phyloP scores from a whole-genome alignment of 139 green algal species.

The Eudorina sp. region DNA sequence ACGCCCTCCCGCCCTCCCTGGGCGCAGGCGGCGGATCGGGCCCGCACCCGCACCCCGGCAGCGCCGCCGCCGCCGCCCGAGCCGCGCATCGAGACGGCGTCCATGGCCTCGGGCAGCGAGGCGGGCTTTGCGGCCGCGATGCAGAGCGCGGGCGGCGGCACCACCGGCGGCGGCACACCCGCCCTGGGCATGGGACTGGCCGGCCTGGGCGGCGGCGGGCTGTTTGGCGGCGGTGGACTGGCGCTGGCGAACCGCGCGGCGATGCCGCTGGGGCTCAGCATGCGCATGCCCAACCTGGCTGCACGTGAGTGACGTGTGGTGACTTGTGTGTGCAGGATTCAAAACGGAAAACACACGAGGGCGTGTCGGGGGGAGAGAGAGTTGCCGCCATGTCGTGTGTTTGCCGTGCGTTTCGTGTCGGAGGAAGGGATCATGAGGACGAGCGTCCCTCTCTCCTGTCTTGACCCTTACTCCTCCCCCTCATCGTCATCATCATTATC shows the following conservation, averaged over 20 bases:
- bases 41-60: neutral
- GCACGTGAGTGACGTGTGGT: neutral
- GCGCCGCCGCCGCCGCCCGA: neutral
- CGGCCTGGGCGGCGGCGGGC: neutral
- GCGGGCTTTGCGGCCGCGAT: constrained; percentile 20
- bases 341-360: too few relatives aligned
- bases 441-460: too few relatives aligned
- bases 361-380: too few relatives aligned
- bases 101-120: constrained; percentile 38
- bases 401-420: too few relatives aligned
- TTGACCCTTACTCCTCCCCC: too few relatives aligned
- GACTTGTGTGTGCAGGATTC: too few relatives aligned
- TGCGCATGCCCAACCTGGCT: constrained; percentile 26
- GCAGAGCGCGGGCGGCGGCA: too few relatives aligned
- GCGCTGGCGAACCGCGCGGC: neutral
- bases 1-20: too few relatives aligned
- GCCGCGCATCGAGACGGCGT: constrained; percentile 35
- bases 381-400: too few relatives aligned
- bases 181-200: neutral
- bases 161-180: neutral
- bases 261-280: neutral
- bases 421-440: too few relatives aligned
- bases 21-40: constrained; percentile 25
- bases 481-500: too few relatives aligned
- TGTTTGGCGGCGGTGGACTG: neutral